Evolutionary conservation across 768 basidiomycete species (phyloP), one percentile per base, ranked within the genome.

Genomic region (Leccinum obscurum): DNA sequence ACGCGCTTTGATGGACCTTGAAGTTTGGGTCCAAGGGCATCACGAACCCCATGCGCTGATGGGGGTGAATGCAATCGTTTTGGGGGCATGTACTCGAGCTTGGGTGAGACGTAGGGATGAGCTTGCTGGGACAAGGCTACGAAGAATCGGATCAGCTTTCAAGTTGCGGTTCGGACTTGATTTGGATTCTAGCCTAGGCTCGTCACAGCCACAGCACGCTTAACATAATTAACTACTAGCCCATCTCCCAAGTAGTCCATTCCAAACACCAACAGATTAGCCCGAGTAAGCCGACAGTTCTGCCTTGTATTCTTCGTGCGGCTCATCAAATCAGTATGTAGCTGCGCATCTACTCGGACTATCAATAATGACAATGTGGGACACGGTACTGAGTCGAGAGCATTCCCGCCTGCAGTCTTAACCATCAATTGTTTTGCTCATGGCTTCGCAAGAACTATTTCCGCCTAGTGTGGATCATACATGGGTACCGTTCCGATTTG

Each of bases 1-100:
- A 14, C 24, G 28, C 65, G 66, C 53, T 65, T 67, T 52, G 65
- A 62, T 32, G 68, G 8, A 3, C 55, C 53, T 28, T 52, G 34
- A 35, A 1, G 52, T 17, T 48, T 59, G 1, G 61, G 59, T 49
- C 32, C 32, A 3, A 24, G 57, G 49, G 30, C 52, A 24, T 54
- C 10, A 15, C 14, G 1, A 34, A 52, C 52, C 34, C 56, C 51
- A 53, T 34, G 44, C 14, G 37, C 52, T 34, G 37, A 55, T 52
- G 37, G 3, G 11, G 61, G 57, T 4, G 64, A 57, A 26, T n/a
- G 60, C 0, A 63, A 37, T 35, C 66, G 56, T 52, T 67, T 69
- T 3, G 10, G 20, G 37, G 57, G 44, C 68, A 70, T 67, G 4
- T 14, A 50, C 44, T 13, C n/a, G 55, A 32, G 10, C 28, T 24